These are phyloP conservation scores for Pichia ethanolica DNA, from an alignment of 805 yeast genomes.

Conservation along the genomic window DNA sequence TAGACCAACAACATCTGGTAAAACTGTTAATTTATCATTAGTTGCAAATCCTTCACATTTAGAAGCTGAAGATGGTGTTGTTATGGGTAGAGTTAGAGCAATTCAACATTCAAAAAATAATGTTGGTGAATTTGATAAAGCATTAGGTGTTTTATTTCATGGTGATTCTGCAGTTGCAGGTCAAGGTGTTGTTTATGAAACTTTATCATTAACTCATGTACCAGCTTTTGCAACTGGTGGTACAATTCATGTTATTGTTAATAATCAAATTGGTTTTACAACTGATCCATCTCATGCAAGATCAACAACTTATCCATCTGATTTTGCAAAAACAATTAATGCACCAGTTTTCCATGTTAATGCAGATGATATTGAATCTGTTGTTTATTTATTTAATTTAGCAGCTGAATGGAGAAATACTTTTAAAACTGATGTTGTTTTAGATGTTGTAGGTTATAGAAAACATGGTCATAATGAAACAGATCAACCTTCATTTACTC, in stretches of 20 bases:
- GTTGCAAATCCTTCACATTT: constrained; percentile 99
- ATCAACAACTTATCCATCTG: constrained; percentile 97
- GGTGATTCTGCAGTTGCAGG: constrained; percentile 99
- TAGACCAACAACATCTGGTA: constrained; percentile 98
- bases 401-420: constrained; percentile 99
- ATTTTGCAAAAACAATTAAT: constrained; percentile 90
- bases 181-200: constrained; percentile 98
- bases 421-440: constrained; percentile 92
- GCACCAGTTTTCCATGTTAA: constrained; percentile 99
- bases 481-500: constrained; percentile 98
- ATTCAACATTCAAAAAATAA: constrained; percentile 88
- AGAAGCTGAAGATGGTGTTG: constrained; percentile 99
- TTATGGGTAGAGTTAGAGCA: constrained; percentile 95
- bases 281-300: constrained; percentile 97
- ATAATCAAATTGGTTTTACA: constrained; percentile 99
- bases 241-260: constrained; percentile 90
- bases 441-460: constrained; percentile 97
- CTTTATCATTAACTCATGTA: constrained; percentile 87
- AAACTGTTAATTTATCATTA: constrained; percentile 86
- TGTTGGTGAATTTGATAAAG: constrained; percentile 73
- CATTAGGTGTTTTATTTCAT: constrained; percentile 86
- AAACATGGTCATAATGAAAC: constrained; percentile 99
- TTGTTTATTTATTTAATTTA: constrained; percentile 82
- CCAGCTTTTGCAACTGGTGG: constrained; percentile 99
- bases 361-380: constrained; percentile 95